Percentiles rank a stretch among this genome's conserved stretches.
phyloP scores from a whole-genome alignment of 345 rosid genomes.

The Erucastrum elatum region DNA sequence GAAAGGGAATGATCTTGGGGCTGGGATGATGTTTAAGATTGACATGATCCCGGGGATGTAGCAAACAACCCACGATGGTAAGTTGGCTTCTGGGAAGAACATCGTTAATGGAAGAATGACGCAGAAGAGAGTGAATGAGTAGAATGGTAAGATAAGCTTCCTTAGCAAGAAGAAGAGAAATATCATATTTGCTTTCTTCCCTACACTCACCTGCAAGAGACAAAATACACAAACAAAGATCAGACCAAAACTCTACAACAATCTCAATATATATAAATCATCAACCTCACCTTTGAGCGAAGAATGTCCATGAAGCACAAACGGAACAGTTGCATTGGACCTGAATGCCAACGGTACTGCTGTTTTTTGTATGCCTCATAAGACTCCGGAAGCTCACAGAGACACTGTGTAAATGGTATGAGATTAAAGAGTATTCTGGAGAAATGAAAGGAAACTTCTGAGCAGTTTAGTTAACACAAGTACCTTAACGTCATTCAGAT shows the following conservation, averaged over 20 bases:
- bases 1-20: constrained; percentile 85
- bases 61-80: constrained; percentile 93
- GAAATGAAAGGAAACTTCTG: not conserved
- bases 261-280: not conserved
- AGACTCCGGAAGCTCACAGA: constrained; percentile 94
- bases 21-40: constrained; percentile 75
- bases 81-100: constrained; percentile 88
- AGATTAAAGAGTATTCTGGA: not conserved
- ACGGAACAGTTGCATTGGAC: constrained; percentile 93
- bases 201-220: constrained; percentile 54
- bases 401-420: constrained; percentile 50
- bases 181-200: constrained; percentile 81
- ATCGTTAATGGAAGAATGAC: constrained; percentile 85
- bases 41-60: constrained; percentile 89
- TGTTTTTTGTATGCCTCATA: constrained; percentile 95
- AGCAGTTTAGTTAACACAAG: not conserved
- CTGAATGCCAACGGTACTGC: constrained; percentile 98
- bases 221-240: not conserved
- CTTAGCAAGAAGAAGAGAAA: constrained; percentile 83
- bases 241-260: not conserved
- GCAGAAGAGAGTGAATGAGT: constrained; percentile 95
- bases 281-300: constrained; percentile 63
- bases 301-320: constrained; percentile 73
- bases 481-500: constrained; percentile 84
- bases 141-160: constrained; percentile 88